Evolutionary conservation across 2,329 filamentous ascomycete genomes (phyloP), one percentile per base, ranked within the genome.

Genomic region (Herpotrichia juniperi): DNA sequence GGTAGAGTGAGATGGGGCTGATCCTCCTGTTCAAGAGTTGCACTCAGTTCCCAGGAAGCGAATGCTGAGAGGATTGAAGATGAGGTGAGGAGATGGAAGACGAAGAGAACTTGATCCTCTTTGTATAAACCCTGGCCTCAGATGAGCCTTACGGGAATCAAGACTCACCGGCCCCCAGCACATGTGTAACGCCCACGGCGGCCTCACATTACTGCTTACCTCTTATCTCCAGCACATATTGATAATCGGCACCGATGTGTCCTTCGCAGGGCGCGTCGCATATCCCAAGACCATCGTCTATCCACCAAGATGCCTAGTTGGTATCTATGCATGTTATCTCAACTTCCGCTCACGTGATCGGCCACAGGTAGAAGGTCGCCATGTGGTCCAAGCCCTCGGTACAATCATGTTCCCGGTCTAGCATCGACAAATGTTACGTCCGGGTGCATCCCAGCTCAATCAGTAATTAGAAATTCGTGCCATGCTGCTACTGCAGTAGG

Each of bases 141-240:
- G 11, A 24, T 11, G 11, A 3, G n/a, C 37, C 37, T 12, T 40
- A 11, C 37, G 25, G 19, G 3, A 22, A 22, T 8, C 37, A 40
- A 40, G 21, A 24, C 7, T 24, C n/a, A 40, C 21, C 11, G 11
- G 7, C 14, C 10, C 3, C 5, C 11, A 40, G 5, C 37, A 24
- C 7, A 11, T 6, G 6, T n/a, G 21, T 7, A 22, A 24, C 37
- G 4, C 19, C 21, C 21, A 24, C 37, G n/a, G 34, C 19, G 19
- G 21, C 7, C 21, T 6, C 10, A 16, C 40, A 43, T 35, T 53
- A 44, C 19, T 21, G 32, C 25, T 52, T 52, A 47, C 44, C 25
- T 21, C 8, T 47, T 48, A 52, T 47, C 44, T 47, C 30, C 2
- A 24, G 21, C 22, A 42, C 11, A 21, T 8, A 48, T 52, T 40